Percentiles rank a stretch among this genome's conserved stretches.
Evolutionary conservation across 179 eudicot species (phyloP).

Genomic region (Beta macrorhiza): DNA sequence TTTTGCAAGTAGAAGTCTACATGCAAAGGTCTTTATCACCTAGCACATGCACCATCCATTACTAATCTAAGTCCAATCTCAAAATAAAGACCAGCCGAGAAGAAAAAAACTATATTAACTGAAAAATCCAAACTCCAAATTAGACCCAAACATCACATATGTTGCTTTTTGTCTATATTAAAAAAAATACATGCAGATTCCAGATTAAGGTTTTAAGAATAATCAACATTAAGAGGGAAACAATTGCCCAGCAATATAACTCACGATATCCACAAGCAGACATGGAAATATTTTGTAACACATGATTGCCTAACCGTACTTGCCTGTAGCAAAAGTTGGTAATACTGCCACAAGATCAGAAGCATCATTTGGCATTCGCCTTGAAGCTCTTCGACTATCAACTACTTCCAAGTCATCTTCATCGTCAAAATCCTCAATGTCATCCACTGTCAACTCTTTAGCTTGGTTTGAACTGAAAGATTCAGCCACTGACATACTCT

Average conservation of each 20-base stretch:
- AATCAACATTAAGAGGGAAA: neutral
- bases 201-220: neutral
- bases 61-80: neutral
- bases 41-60: neutral
- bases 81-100: neutral
- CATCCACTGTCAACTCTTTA: slow-evolving; percentile 86
- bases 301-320: slow-evolving; percentile 29
- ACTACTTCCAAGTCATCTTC: slow-evolving; percentile 75
- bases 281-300: slow-evolving; percentile 1
- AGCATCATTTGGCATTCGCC: slow-evolving; percentile 87
- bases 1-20: neutral
- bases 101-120: neutral
- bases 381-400: slow-evolving; percentile 74
- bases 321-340: slow-evolving; percentile 90
- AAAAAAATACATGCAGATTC: neutral
- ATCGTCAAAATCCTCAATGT: slow-evolving; percentile 95
- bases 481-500: slow-evolving; percentile 55
- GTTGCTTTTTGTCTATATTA: neutral
- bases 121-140: neutral
- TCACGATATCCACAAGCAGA: neutral
- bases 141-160: neutral
- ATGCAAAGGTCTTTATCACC: neutral
- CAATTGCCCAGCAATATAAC: neutral
- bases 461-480: slow-evolving; percentile 59
- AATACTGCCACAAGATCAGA: slow-evolving; percentile 68